Conservation (phyloP, 305 asterid species). For the Fraxinus sp. region DNA sequence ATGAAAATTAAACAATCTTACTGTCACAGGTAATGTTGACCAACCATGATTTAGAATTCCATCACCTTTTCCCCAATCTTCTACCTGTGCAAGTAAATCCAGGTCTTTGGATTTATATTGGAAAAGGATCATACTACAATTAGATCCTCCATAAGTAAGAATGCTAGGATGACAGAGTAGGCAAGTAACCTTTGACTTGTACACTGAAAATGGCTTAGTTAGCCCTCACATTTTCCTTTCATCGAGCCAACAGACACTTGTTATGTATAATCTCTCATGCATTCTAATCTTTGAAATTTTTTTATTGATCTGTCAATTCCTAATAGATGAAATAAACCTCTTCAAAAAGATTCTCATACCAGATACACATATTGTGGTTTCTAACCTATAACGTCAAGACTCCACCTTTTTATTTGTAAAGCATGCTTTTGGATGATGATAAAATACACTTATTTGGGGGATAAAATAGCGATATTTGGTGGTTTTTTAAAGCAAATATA, state of each 20-base stretch:
- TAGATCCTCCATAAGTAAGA: constrained; percentile 9
- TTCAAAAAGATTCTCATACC: neutral
- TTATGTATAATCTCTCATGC: constrained; percentile 7
- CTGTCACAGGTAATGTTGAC: neutral
- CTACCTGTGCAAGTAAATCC: constrained; percentile 5
- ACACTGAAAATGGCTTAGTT: neutral
- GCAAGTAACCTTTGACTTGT: neutral
- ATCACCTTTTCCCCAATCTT: neutral
- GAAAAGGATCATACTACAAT: neutral
- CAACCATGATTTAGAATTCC: neutral
- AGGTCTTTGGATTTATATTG: constrained; percentile 1
- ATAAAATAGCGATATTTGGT: too few species aligned
- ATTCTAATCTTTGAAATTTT: neutral
- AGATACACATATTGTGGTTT: neutral
- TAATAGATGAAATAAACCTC: neutral
- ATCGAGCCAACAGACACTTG: constrained; percentile 4
- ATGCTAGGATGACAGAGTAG: neutral
- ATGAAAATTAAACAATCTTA: constrained; percentile 11
- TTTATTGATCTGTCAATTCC: constrained; percentile 5
- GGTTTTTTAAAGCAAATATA: too few species aligned
- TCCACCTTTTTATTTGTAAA: neutral
- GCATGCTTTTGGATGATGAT: constrained; percentile 10
- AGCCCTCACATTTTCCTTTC: neutral
- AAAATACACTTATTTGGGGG: too few species aligned
- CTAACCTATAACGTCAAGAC: neutral